Percentiles rank a stretch among this genome's conserved stretches.
phyloP scores from a whole-genome alignment of 1,139 yeast genomes.

The Yamadazyma atlantica region DNA sequence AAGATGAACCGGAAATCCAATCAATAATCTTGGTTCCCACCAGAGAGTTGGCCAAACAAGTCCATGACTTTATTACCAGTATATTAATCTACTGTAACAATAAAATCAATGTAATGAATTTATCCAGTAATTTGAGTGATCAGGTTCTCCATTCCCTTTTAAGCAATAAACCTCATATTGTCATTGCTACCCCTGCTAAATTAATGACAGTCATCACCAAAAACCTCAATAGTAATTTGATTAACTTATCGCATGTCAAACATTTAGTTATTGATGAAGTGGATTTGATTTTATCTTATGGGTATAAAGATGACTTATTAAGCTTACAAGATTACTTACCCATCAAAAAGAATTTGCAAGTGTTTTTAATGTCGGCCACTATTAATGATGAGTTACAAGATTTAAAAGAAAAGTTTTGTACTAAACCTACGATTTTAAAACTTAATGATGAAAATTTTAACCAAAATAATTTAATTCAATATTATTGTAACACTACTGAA shows the following conservation, averaged over 20 bases:
- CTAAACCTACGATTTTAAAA: slow-evolving; percentile 80
- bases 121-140: slow-evolving; percentile 72
- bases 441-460: slow-evolving; percentile 64
- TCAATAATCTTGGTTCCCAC: slow-evolving; percentile 81
- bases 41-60: slow-evolving; percentile 84
- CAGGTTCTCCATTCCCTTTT: slow-evolving; percentile 72
- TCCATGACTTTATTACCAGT: slow-evolving; percentile 64
- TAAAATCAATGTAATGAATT: slow-evolving; percentile 63
- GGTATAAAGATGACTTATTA: slow-evolving; percentile 81
- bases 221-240: slow-evolving; percentile 24
- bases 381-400: slow-evolving; percentile 81
- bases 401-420: slow-evolving; percentile 75
- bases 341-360: slow-evolving; percentile 73
- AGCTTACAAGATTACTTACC: slow-evolving; percentile 66
- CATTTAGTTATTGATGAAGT: slow-evolving; percentile 93
- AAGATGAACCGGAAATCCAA: slow-evolving; percentile 33
- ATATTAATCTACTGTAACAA: slow-evolving; percentile 72
- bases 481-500: slow-evolving; percentile 82
- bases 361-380: slow-evolving; percentile 96
- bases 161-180: slow-evolving; percentile 71
- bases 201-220: slow-evolving; percentile 60
- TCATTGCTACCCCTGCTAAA: slow-evolving; percentile 87
- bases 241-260: slow-evolving; percentile 55
- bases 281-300: slow-evolving; percentile 86
- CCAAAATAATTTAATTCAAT: slow-evolving; percentile 71